A percentile compares a stretch with the other conserved stretches of the same genome.
Conservation (phyloP, 495 filamentous ascomycete species). For the Neurospora sublineolata region DNA sequence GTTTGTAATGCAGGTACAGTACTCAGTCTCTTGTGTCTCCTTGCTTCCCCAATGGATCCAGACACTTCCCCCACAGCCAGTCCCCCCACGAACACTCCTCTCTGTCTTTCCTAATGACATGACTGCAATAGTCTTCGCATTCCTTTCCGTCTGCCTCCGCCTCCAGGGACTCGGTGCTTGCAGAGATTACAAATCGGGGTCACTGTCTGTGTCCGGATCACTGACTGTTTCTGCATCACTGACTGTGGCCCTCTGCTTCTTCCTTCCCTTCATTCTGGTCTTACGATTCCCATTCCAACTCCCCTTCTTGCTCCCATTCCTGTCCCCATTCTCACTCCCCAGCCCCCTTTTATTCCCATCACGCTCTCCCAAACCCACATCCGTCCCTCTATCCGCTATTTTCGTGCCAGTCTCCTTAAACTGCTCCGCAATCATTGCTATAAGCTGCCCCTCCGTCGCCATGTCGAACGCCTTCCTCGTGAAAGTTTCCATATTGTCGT, state of each 20-base stretch:
- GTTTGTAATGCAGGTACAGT: not conserved
- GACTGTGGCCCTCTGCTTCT: not conserved
- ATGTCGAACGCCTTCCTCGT: not conserved
- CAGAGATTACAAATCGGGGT: not conserved
- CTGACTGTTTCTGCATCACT: not conserved
- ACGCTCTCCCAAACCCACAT: not conserved
- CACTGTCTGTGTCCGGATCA: not conserved
- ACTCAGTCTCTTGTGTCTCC: not conserved
- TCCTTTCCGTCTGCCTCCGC: not conserved
- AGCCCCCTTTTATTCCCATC: not conserved
- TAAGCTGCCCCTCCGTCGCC: not conserved
- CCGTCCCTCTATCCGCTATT: not conserved
- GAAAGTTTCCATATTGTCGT: not conserved
- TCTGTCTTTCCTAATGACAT: not conserved
- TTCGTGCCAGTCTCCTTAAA: not conserved
- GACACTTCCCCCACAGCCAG: not conserved
- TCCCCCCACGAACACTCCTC: not conserved
- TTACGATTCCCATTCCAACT: not conserved
- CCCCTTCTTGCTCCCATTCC: not conserved
- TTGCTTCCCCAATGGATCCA: not conserved
- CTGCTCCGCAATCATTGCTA: not conserved
- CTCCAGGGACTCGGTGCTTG: not conserved
- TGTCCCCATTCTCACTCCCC: not conserved
- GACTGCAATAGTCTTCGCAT: not conserved
- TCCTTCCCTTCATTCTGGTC: not conserved